Evolutionary conservation across 2,329 filamentous ascomycete species (phyloP).

Genomic region (Leptographium flavum): DNA sequence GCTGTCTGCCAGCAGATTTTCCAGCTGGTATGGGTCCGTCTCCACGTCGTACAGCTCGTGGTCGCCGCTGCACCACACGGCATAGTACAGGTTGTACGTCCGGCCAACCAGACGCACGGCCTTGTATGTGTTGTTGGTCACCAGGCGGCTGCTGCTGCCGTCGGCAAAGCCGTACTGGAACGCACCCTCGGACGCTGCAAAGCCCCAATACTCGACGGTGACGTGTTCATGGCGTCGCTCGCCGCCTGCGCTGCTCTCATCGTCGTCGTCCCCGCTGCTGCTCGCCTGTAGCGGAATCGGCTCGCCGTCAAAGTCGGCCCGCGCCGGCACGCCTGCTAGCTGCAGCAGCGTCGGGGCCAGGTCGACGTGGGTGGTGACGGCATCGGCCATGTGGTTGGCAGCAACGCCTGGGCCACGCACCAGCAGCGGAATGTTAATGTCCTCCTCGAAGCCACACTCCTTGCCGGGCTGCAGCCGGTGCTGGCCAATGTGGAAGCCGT

Average conservation of each 20-base stretch:
- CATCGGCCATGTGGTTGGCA: conserved; percentile 22
- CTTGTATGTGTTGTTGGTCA: conserved; percentile 45
- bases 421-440: conserved; percentile 44
- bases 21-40: conserved; percentile 37
- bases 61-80: conserved; percentile 55
- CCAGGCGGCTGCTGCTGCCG: conserved; percentile 9
- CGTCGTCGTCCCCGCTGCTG: not conserved
- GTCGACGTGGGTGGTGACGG: conserved; percentile 46
- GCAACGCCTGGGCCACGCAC: conserved; percentile 43
- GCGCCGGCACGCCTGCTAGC: conserved; percentile 19
- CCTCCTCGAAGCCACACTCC: conserved; percentile 41
- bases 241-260: not conserved
- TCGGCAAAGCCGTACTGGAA: conserved; percentile 3
- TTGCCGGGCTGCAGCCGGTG: conserved; percentile 45
- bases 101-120: conserved; percentile 37
- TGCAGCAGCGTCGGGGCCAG: conserved; percentile 45
- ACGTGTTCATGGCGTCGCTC: conserved; percentile 34
- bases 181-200: conserved; percentile 23
- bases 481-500: conserved; percentile 45
- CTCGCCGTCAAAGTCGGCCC: conserved; percentile 38
- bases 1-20: conserved; percentile 23
- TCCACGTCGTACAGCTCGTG: conserved; percentile 51
- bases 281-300: conserved; percentile 27
- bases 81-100: conserved; percentile 48
- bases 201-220: conserved; percentile 43